These are phyloP conservation scores for Diaporthe batatas DNA, from an alignment of 2,329 filamentous ascomycete species.

Conservation along the genomic window DNA sequence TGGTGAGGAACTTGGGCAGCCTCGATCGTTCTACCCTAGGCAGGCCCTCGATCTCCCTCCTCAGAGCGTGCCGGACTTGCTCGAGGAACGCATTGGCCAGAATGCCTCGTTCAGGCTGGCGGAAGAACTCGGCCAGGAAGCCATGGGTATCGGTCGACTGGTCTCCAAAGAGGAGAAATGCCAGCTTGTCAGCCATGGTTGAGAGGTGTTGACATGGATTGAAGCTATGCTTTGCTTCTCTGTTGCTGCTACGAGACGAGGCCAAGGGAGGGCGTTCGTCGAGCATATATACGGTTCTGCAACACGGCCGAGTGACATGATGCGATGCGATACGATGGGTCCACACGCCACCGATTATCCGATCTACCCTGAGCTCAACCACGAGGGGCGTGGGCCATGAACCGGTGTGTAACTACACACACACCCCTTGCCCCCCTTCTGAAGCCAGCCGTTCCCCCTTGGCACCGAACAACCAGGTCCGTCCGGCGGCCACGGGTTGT, in stretches of 20 bases:
- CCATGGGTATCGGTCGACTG: conserved; percentile 77
- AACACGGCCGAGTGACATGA: conserved; percentile 11
- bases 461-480: conserved; percentile 45
- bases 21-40: conserved; percentile 67
- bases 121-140: conserved; percentile 69
- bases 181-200: conserved; percentile 62
- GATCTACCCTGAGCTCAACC: conserved; percentile 28
- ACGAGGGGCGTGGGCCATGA: conserved; percentile 34
- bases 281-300: conserved; percentile 39
- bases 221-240: conserved; percentile 31
- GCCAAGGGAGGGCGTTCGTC: conserved; percentile 20
- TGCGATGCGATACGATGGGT: conserved; percentile 34
- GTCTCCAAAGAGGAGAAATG: conserved; percentile 77
- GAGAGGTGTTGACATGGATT: conserved; percentile 47
- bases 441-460: conserved; percentile 47
- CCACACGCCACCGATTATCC: conserved; percentile 35
- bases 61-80: conserved; percentile 68
- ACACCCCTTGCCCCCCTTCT: conserved; percentile 42
- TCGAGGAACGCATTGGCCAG: conserved; percentile 74
- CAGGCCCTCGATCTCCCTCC: conserved; percentile 70
- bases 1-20: conserved; percentile 72
- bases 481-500: conserved; percentile 55
- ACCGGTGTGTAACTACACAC: conserved; percentile 44
- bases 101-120: conserved; percentile 59
- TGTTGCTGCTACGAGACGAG: conserved; percentile 17